Conservation (phyloP, 805 yeast species). For the Metschnikowia vanudenii region DNA sequence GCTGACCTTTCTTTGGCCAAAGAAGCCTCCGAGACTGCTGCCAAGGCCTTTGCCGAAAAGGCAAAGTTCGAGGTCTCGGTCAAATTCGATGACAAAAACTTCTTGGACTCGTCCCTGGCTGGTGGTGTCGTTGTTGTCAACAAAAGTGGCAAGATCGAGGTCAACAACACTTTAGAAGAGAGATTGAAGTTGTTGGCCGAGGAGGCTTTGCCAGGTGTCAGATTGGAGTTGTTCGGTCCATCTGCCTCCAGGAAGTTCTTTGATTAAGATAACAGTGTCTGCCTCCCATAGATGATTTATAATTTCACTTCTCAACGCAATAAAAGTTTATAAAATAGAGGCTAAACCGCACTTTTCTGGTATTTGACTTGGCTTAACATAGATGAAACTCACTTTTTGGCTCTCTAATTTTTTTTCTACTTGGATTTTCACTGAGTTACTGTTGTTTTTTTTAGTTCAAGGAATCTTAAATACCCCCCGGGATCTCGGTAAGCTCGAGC, state of each 20-base stretch:
- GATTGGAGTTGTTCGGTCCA: constrained; percentile 86
- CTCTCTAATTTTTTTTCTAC: too few relatives aligned
- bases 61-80: constrained; percentile 58
- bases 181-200: constrained; percentile 80
- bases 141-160: constrained; percentile 77
- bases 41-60: constrained; percentile 59
- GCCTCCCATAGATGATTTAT: constrained; percentile 7
- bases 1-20: constrained; percentile 59
- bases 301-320: constrained; percentile 12
- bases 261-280: constrained; percentile 46
- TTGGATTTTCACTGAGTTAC: too few relatives aligned
- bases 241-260: constrained; percentile 86
- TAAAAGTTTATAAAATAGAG: constrained; percentile 5
- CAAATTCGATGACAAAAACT: constrained; percentile 52
- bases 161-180: constrained; percentile 91
- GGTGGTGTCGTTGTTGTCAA: constrained; percentile 85
- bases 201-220: constrained; percentile 87
- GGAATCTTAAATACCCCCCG: neutral
- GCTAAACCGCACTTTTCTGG: neutral
- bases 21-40: constrained; percentile 60
- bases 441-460: neutral
- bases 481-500: neutral
- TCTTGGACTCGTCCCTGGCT: constrained; percentile 60
- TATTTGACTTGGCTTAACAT: neutral
- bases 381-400: neutral